Evolutionary conservation across 2,329 filamentous ascomycete species (phyloP).

Genomic region (Aspergillus brunneoviolaceus): DNA sequence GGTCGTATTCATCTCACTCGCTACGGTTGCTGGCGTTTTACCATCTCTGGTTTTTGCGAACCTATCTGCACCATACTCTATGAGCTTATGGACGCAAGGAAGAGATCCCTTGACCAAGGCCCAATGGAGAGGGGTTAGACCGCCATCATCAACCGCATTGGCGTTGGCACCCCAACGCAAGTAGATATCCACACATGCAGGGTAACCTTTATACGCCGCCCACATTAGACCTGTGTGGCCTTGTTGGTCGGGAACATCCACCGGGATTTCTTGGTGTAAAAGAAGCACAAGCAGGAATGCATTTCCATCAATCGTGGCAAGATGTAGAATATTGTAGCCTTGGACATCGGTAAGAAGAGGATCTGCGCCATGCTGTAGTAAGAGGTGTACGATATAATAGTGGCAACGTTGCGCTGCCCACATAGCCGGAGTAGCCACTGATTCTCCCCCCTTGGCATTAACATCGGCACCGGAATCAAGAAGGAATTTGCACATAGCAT

Average conservation of each 20-base stretch:
- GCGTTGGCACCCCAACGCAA: slow-evolving; percentile 94
- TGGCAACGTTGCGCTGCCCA: slow-evolving; percentile 97
- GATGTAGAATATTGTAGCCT: slow-evolving; percentile 96
- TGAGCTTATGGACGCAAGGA: slow-evolving; percentile 84
- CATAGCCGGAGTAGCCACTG: slow-evolving; percentile 87
- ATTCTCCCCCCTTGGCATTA: slow-evolving; percentile 94
- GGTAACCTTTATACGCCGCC: slow-evolving; percentile 97
- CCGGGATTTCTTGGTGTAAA: slow-evolving; percentile 90
- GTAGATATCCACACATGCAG: slow-evolving; percentile 86
- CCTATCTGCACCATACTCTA: slow-evolving; percentile 93
- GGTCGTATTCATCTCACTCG: slow-evolving; percentile 83
- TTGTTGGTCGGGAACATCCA: slow-evolving; percentile 84
- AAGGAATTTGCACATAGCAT: slow-evolving; percentile 94
- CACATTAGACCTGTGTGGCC: slow-evolving; percentile 97
- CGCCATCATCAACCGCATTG: slow-evolving; percentile 84
- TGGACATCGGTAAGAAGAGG: slow-evolving; percentile 89
- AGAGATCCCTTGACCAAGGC: slow-evolving; percentile 89
- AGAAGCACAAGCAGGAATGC: slow-evolving; percentile 84
- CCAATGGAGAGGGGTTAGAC: slow-evolving; percentile 95
- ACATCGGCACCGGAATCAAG: slow-evolving; percentile 83
- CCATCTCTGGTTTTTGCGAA: slow-evolving; percentile 86
- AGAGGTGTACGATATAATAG: slow-evolving; percentile 92
- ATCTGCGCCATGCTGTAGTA: slow-evolving; percentile 88
- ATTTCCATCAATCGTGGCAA: slow-evolving; percentile 96
- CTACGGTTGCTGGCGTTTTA: slow-evolving; percentile 84